Evolutionary conservation across 176 grass and related monocot species (phyloP), one percentile per base, ranked within the genome.

Genomic region (Triticum aestivum): DNA sequence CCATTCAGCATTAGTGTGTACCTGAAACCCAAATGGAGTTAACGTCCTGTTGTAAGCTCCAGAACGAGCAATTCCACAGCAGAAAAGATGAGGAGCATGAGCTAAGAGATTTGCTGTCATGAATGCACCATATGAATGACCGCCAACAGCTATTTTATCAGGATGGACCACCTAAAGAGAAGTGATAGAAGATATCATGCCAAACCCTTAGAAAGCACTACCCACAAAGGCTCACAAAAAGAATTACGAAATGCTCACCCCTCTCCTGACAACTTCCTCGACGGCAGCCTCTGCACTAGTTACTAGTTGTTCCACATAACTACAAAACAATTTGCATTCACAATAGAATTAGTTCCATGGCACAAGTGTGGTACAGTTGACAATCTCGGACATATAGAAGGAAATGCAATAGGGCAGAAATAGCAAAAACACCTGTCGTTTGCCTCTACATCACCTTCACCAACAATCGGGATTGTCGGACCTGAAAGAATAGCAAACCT

Each of bases 1-100:
- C 23, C 41, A 61, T 35, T 44, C 45, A 78, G 49, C 27, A 75
- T 89, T 56, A 39, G 14, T 65, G 45, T 64, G 14, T 79, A 94
- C 97, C 97, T 99, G 97, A 94, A 99, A 99, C 17, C 97, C 97
- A 88, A 99, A 99, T 78, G 97, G 97, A 91, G 97, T 99, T 66
- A 99, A 82, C 44, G 97, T 99, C 82, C 94, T 91, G 84, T 99
- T 99, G 92, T 99, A 99, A 86, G 97, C 97, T 87, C 97, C 97
- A 85, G 97, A 99, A 52, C 94, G 97, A 96, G 97, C 94, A 75
- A 96, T 84, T 4, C 97, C 97, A 0, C 94, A 99, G 86, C 88
- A 93, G 70, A 99, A 99, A 83, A 99, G 90, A 88, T 96, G 97
- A n/a, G 97, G 83, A 89, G 97, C 97, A 56, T 99, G 97, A 84